Evolutionary conservation across 495 filamentous ascomycete genomes (phyloP).

Genomic region (Hyphodiscus hymeniophilus): DNA sequence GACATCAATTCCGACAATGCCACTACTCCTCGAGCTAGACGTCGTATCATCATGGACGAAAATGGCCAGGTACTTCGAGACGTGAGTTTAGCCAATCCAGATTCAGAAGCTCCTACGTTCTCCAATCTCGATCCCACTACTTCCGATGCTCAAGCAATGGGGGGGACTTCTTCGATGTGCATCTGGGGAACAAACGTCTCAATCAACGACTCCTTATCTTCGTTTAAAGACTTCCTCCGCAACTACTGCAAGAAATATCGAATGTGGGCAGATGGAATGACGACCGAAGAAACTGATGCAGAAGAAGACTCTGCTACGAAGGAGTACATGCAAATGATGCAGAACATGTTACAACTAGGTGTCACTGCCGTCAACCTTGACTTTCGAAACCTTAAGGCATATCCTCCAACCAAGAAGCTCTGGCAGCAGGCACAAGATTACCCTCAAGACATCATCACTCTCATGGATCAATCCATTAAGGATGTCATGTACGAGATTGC

Average conservation of each 20-base stretch:
- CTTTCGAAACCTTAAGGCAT: slow-evolving; percentile 80
- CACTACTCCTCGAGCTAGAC: slow-evolving; percentile 53
- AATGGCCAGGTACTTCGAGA: slow-evolving; percentile 61
- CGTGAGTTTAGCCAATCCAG: slow-evolving; percentile 39
- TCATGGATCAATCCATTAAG: slow-evolving; percentile 92
- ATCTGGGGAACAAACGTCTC: slow-evolving; percentile 99
- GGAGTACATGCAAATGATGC: slow-evolving; percentile 78
- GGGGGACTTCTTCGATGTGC: slow-evolving; percentile 67
- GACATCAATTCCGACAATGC: slow-evolving; percentile 77
- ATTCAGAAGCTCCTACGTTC: slow-evolving; percentile 76
- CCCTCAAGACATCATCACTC: slow-evolving; percentile 87
- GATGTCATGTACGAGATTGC: slow-evolving; percentile 90
- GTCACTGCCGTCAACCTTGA: slow-evolving; percentile 80
- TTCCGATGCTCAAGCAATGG: slow-evolving; percentile 83
- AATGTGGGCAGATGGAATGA: slow-evolving; percentile 76
- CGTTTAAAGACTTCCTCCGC: slow-evolving; percentile 83
- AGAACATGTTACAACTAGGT: slow-evolving; percentile 82
- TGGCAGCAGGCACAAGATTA: slow-evolving; percentile 93
- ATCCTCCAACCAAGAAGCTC: slow-evolving; percentile 83
- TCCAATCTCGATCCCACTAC: slow-evolving; percentile 81
- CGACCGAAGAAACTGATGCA: slow-evolving; percentile 61
- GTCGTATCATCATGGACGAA: slow-evolving; percentile 74
- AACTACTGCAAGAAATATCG: slow-evolving; percentile 91
- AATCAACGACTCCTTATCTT: slow-evolving; percentile 74
- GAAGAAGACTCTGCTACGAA: slow-evolving; percentile 57